phyloP scores from a whole-genome alignment of 1,284 basidiomycete genomes.

The Ustilago cynodontis region DNA sequence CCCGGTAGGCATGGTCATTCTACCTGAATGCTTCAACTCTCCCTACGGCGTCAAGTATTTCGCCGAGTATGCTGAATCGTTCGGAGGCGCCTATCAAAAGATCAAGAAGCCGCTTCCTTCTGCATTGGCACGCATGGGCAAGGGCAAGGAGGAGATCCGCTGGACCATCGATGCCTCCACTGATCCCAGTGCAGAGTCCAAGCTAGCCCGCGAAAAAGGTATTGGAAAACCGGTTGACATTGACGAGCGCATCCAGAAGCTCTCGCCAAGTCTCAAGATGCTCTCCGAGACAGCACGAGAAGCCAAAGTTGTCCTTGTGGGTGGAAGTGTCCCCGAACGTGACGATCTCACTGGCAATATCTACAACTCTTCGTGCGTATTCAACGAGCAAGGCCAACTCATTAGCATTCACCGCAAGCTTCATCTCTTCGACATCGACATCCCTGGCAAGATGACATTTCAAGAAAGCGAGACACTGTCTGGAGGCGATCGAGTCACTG shows the following conservation, averaged over 20 bases:
- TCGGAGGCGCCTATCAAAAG: constrained; percentile 63
- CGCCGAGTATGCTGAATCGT: constrained; percentile 65
- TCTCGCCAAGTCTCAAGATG: constrained; percentile 79
- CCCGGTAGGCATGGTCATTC: constrained; percentile 60
- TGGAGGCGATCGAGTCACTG: constrained; percentile 81
- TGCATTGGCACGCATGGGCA: constrained; percentile 38
- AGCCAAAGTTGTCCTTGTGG: constrained; percentile 87
- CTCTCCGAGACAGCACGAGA: constrained; percentile 86
- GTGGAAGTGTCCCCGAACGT: constrained; percentile 75
- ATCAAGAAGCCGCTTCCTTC: constrained; percentile 57
- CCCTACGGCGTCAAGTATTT: constrained; percentile 84
- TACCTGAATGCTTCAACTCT: constrained; percentile 95
- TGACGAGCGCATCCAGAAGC: constrained; percentile 71
- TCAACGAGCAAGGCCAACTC: constrained; percentile 86
- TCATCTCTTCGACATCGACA: constrained; percentile 98
- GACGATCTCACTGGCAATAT: constrained; percentile 61
- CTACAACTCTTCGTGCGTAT: constrained; percentile 74
- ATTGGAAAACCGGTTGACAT: constrained; percentile 73
- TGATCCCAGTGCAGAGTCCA: constrained; percentile 35
- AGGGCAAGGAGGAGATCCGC: constrained; percentile 43
- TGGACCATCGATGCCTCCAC: constrained; percentile 60
- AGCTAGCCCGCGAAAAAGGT: constrained; percentile 46
- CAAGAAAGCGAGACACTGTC: constrained; percentile 96
- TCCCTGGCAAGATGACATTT: constrained; percentile 95
- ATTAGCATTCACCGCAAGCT: constrained; percentile 92